A percentile compares a stretch with the other conserved stretches of the same genome.
These are phyloP conservation scores for Fusarium tricinctum DNA, from an alignment of 2,329 filamentous ascomycete genomes.

Conservation along the genomic window DNA sequence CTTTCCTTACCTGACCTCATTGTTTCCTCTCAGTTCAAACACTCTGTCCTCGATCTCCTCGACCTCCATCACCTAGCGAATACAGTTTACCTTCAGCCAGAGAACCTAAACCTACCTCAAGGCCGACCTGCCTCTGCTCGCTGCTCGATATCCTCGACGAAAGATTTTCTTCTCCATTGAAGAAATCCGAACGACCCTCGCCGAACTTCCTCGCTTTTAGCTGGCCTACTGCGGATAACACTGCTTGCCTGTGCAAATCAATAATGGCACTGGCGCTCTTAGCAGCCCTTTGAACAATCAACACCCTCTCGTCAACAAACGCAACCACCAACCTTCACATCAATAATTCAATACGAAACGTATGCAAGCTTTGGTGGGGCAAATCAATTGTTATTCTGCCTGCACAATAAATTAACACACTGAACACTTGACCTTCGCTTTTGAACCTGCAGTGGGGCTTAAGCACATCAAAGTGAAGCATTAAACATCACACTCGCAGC, in stretches of 20 bases:
- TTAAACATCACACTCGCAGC: neutral
- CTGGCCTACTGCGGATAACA: constrained; percentile 26
- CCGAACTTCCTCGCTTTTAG: constrained; percentile 30
- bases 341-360: constrained; percentile 12
- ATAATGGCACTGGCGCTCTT: constrained; percentile 47
- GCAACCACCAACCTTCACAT: constrained; percentile 11
- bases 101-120: constrained; percentile 9
- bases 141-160: constrained; percentile 20
- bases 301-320: constrained; percentile 33
- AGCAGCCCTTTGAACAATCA: constrained; percentile 38
- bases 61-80: constrained; percentile 10
- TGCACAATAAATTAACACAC: constrained; percentile 15
- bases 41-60: constrained; percentile 18
- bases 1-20: constrained; percentile 20
- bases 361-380: constrained; percentile 13
- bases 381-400: constrained; percentile 29
- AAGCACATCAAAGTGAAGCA: constrained; percentile 20
- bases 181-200: constrained; percentile 16
- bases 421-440: constrained; percentile 1
- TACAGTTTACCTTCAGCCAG: constrained; percentile 27
- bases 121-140: constrained; percentile 10
- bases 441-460: constrained; percentile 15
- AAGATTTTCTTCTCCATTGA: neutral
- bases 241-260: constrained; percentile 33
- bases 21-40: constrained; percentile 31